Evolutionary conservation across 2,329 filamentous ascomycete species (phyloP).

Genomic region (Colletotrichum lentis): DNA sequence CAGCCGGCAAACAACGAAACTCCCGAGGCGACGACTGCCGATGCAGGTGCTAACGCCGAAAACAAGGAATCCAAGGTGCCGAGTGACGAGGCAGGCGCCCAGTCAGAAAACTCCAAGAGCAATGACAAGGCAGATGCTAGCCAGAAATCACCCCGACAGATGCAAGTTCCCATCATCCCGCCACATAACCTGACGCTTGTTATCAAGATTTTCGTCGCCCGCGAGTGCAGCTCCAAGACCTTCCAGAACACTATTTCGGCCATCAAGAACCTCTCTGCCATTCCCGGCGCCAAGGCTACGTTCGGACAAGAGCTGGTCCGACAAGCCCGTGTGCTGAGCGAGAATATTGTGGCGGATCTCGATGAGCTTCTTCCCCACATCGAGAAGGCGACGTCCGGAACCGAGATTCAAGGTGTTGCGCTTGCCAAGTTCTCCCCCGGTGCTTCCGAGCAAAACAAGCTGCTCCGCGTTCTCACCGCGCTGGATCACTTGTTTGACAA

Average conservation of each 20-base stretch:
- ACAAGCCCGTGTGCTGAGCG: conserved; percentile 84
- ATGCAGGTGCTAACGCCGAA: conserved; percentile 35
- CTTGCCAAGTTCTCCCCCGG: conserved; percentile 95
- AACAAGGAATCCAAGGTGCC: conserved; percentile 13
- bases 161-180: conserved; percentile 85
- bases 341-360: conserved; percentile 84
- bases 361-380: conserved; percentile 87
- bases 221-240: conserved; percentile 96
- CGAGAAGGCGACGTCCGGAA: conserved; percentile 83
- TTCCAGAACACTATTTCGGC: conserved; percentile 97
- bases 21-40: conserved; percentile 39
- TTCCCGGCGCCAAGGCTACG: conserved; percentile 85
- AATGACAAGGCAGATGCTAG: conserved; percentile 53
- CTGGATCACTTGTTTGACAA: conserved; percentile 95
- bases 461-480: conserved; percentile 89
- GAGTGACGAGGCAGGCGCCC: background rate
- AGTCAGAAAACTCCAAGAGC: conserved; percentile 45
- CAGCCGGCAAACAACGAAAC: conserved; percentile 39
- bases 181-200: conserved; percentile 89
- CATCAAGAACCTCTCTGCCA: conserved; percentile 96
- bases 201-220: conserved; percentile 94
- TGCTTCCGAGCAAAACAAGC: conserved; percentile 95
- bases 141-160: conserved; percentile 62
- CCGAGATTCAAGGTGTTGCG: conserved; percentile 93
- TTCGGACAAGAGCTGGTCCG: conserved; percentile 93